Percentiles rank a stretch among this genome's conserved stretches.
These are phyloP conservation scores for Huntiella moniliformis DNA, from an alignment of 2,329 filamentous ascomycete genomes.

Conservation along the genomic window DNA sequence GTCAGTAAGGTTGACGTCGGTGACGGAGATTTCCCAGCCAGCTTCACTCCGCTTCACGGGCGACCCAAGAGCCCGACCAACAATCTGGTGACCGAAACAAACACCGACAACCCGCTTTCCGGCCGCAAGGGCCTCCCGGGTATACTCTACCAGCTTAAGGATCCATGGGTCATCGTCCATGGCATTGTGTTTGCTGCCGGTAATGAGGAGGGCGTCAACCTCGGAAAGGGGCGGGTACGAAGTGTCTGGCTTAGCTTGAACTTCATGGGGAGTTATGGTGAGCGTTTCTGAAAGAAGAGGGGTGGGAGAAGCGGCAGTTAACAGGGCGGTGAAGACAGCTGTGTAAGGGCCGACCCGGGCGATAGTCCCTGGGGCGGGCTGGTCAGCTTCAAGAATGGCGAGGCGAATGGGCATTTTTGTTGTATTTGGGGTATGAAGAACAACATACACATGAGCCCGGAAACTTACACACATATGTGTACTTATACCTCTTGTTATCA, in stretches of 20 bases:
- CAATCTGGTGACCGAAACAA: constrained; percentile 78
- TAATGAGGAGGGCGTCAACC: constrained; percentile 68
- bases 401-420: constrained; percentile 42
- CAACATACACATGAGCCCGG: background rate
- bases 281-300: constrained; percentile 27
- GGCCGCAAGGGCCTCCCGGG: constrained; percentile 36
- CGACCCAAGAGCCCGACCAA: constrained; percentile 51
- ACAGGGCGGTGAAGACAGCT: constrained; percentile 45
- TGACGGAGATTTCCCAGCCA: constrained; percentile 72
- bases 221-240: constrained; percentile 54
- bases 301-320: constrained; percentile 30
- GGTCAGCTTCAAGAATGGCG: constrained; percentile 78
- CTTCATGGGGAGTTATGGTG: constrained; percentile 46
- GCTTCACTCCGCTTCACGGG: constrained; percentile 45
- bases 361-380: constrained; percentile 44
- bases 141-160: constrained; percentile 50
- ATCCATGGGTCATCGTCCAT: constrained; percentile 66
- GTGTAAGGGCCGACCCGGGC: constrained; percentile 54
- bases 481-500: background rate
- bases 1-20: constrained; percentile 45
- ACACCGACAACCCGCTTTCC: constrained; percentile 56
- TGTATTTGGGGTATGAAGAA: background rate
- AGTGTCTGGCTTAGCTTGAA: constrained; percentile 37
- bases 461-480: too few relatives aligned
- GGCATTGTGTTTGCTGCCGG: constrained; percentile 55